Evolutionary conservation across 331 rosid species (phyloP).

Genomic region (Malus hybrid): DNA sequence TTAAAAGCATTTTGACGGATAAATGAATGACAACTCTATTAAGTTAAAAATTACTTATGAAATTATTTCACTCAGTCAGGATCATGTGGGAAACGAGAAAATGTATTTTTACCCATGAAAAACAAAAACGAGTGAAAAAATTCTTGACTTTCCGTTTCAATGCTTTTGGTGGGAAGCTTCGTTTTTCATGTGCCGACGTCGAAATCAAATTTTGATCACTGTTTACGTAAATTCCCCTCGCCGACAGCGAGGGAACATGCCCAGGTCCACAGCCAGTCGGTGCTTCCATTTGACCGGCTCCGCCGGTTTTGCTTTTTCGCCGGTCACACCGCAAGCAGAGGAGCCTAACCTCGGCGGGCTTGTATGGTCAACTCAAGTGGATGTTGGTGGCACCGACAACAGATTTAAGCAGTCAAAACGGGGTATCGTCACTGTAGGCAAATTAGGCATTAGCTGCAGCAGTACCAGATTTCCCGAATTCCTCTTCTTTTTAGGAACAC

Average conservation of each 20-base stretch:
- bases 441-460: background rate
- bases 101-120: no score
- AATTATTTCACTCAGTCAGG: background rate
- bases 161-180: background rate
- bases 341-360: background rate
- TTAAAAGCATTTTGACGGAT: no score
- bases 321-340: constrained; percentile 5
- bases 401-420: background rate
- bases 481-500: background rate
- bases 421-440: background rate
- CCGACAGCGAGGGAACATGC: constrained; percentile 15
- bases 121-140: no score
- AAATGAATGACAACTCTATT: no score
- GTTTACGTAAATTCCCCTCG: background rate
- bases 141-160: background rate
- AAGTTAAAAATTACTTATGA: no score
- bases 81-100: background rate
- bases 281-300: constrained; percentile 7
- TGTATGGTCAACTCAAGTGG: background rate
- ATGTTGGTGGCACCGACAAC: constrained; percentile 9
- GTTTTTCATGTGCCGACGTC: background rate
- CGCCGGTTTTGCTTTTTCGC: constrained; percentile 1
- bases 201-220: background rate
- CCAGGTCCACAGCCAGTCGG: constrained; percentile 17
- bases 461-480: background rate